phyloP scores from a whole-genome alignment of 352 stramenopile species.

The Blastocystis sp. region DNA sequence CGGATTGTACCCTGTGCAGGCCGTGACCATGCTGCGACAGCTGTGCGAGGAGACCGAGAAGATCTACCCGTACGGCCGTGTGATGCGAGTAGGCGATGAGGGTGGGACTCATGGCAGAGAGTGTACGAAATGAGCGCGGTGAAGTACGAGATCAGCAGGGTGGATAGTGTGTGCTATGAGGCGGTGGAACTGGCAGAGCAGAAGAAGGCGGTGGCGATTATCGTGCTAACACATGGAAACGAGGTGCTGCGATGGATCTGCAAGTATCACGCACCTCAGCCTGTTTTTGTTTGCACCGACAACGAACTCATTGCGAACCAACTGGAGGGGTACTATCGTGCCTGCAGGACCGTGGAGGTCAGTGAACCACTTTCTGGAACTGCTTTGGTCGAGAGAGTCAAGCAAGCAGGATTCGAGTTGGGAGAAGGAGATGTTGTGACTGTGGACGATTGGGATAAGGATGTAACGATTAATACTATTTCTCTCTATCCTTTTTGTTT shows the following conservation, averaged over 20 bases:
- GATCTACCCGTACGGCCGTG: conserved; percentile 26
- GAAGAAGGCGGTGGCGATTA: not conserved
- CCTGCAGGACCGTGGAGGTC: not conserved
- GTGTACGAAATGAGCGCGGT: conserved; percentile 1
- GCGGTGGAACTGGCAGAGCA: not conserved
- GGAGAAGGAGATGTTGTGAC: not conserved
- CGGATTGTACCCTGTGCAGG: conserved; percentile 86
- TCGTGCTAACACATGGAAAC: conserved; percentile 11
- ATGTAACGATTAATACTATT: not conserved
- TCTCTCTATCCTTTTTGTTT: not conserved
- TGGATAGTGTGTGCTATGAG: conserved; percentile 3
- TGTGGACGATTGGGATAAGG: conserved; percentile 37
- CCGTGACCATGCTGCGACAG: conserved; percentile 78
- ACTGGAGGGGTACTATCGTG: conserved; percentile 31
- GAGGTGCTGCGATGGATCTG: conserved; percentile 69
- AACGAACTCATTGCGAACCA: conserved; percentile 17
- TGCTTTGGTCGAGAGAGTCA: not conserved
- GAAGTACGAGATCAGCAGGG: conserved; percentile 10
- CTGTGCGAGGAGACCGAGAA: conserved; percentile 56
- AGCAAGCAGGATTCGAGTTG: not conserved
- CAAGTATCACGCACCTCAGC: conserved; percentile 75
- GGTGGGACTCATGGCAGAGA: not conserved
- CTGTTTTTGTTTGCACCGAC: conserved; percentile 76
- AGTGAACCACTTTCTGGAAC: not conserved
- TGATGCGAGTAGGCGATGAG: not conserved